These are phyloP conservation scores for Coemansia sp. DNA, from an alignment of 192 early-diverging fungal genomes.

Conservation along the genomic window DNA sequence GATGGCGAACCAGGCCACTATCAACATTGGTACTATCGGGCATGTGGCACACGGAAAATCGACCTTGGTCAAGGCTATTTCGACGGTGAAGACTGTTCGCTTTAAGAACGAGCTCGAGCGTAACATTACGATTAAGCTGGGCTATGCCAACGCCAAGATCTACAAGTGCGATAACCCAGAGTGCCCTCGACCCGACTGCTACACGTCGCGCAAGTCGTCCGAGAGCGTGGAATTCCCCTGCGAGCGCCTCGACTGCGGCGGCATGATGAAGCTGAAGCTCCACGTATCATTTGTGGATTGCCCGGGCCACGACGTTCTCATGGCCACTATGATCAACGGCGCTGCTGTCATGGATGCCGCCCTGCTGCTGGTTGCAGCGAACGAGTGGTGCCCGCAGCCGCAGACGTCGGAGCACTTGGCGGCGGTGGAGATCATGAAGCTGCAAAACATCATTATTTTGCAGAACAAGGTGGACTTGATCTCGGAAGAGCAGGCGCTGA, in stretches of 20 bases:
- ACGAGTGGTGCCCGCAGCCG: constrained; percentile 98
- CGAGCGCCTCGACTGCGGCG: constrained; percentile 80
- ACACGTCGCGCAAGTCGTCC: constrained; percentile 78
- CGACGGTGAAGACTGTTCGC: constrained; percentile 95
- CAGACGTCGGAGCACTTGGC: constrained; percentile 99
- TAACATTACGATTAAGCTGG: constrained; percentile 99
- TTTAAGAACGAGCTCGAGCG: constrained; percentile 98
- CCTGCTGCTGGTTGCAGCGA: constrained; percentile 93
- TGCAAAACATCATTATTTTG: constrained; percentile 93
- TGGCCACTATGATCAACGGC: constrained; percentile 99
- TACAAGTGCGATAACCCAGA: constrained; percentile 94
- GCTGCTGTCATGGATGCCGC: constrained; percentile 99
- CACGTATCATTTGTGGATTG: constrained; percentile 99
- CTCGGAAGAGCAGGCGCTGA: constrained; percentile 85
- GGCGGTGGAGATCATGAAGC: constrained; percentile 98
- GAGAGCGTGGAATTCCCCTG: constrained; percentile 88
- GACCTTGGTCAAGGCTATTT: constrained; percentile 97
- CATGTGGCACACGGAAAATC: constrained; percentile 99
- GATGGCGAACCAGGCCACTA: constrained; percentile 96
- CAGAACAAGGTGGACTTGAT: constrained; percentile 99
- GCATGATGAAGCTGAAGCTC: constrained; percentile 81
- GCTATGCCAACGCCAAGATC: constrained; percentile 99
- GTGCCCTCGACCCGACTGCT: constrained; percentile 96
- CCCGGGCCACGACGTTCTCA: constrained; percentile 99
- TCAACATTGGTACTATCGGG: constrained; percentile 99